phyloP scores from a whole-genome alignment of 2,329 filamentous ascomycete genomes.

The Aspergillus ruber region DNA sequence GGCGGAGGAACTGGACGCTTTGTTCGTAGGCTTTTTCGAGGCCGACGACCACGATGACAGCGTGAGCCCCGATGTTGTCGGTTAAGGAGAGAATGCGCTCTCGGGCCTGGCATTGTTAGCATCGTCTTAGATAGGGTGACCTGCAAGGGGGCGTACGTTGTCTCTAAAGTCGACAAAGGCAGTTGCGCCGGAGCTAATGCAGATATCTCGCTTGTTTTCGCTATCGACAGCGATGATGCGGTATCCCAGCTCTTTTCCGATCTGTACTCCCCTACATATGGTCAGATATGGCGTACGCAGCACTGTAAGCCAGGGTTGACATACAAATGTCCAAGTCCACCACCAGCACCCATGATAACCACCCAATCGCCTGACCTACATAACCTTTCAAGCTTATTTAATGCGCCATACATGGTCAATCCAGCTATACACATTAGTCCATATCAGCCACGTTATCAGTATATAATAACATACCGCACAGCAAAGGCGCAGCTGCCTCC shows the following conservation, averaged over 20 bases:
- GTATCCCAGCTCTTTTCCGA: constrained; percentile 8
- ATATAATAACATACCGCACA: constrained; percentile 4
- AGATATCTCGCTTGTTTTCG: constrained; percentile 12
- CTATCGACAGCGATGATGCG: constrained; percentile 7
- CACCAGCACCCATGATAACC: constrained; percentile 9
- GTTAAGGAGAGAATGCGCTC: constrained; percentile 18
- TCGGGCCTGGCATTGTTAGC: neutral
- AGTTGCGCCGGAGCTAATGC: constrained; percentile 11
- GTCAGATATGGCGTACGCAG: neutral
- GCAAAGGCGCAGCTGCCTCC: constrained; percentile 5
- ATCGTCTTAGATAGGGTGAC: neutral
- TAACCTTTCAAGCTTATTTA: constrained; percentile 7
- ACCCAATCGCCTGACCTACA: constrained; percentile 8
- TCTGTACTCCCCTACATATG: constrained; percentile 5
- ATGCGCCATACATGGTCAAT: constrained; percentile 7
- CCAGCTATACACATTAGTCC: constrained; percentile 1
- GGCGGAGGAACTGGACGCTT: constrained; percentile 29
- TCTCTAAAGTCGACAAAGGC: constrained; percentile 18
- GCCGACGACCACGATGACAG: constrained; percentile 34
- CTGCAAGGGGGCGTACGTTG: constrained; percentile 12
- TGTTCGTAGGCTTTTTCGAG: constrained; percentile 32
- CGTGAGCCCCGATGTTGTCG: constrained; percentile 33
- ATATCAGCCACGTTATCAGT: neutral
- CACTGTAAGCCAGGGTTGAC: neutral
- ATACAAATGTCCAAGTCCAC: constrained; percentile 7